Conservation (phyloP, 148 eudicot genomes). For the Bassia scoparia region DNA sequence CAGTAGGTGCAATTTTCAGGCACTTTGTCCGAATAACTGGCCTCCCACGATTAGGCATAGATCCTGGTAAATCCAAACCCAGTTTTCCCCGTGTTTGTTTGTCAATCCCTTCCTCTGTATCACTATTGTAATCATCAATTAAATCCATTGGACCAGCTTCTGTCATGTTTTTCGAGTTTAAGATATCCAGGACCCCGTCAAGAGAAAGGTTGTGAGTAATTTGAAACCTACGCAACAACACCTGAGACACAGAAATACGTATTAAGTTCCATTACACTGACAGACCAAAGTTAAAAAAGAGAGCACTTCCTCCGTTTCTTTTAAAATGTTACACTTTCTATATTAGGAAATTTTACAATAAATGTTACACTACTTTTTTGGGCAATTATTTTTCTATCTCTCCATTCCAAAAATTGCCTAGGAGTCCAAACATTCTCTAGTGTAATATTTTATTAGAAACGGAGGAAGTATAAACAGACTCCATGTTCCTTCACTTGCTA, state of each 20-base stretch:
- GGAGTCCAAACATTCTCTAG: no score
- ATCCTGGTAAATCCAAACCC: conserved; percentile 71
- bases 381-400: no score
- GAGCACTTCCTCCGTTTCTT: no score
- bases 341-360: no score
- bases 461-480: no score
- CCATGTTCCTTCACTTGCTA: no score
- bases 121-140: conserved; percentile 79
- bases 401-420: no score
- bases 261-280: no score
- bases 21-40: conserved; percentile 82
- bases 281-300: conserved; percentile 1
- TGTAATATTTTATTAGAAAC: no score
- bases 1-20: conserved; percentile 87
- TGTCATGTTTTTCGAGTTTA: conserved; percentile 94
- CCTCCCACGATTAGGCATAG: conserved; percentile 78
- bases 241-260: conserved; percentile 50
- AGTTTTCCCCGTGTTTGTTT: conserved; percentile 63
- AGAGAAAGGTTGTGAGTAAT: conserved; percentile 85
- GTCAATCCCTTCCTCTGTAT: conserved; percentile 72
- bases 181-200: conserved; percentile 88
- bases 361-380: no score
- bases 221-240: conserved; percentile 80
- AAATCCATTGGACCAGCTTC: conserved; percentile 91
- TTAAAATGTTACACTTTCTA: no score